Base-by-base conservation (phyloP, 2,329 filamentous ascomycete species). In the Colletotrichum abscissum region DNA sequence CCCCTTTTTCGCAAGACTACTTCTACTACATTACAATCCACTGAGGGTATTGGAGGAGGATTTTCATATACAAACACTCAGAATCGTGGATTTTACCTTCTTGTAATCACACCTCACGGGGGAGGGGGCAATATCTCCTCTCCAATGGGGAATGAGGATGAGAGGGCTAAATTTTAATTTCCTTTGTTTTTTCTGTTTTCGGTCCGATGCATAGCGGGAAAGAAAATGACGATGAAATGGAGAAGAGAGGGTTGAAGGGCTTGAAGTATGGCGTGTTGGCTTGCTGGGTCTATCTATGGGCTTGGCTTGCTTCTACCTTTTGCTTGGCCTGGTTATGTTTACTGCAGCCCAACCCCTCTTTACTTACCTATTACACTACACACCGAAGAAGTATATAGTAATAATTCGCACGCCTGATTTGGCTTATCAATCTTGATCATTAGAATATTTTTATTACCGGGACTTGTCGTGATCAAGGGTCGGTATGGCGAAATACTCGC, bases 1-100 rank as follows among this genome's bases (percentile, higher is more conserved):
- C 82, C 70, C 82, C 77, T 77, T 80, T 80, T 83, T 73, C 68
- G 57, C 68, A 72, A 67, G 24, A 75, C 42, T 59, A 35, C 49
- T 63, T 24, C 59, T 54, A 55, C 56, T 58, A 64, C 42, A 54
- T 28, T 56, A 64, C 67, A 54, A 54, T 63, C 56, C 33, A 54
- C 46, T 49, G 46, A 57, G 30, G 38, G n/a, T 46, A 58, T 49
- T 35, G 42, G 49, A 68, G 42, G 49, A 68, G 49, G 64, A 35
- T 57, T 38, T 46, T 52, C 28, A 30, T 24, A 67, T 72, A 72
- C 57, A 63, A 55, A 62, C 26, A 67, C 52, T 56, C 64, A 67
- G 63, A 63, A 63, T 55, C 30, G 42, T 58, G 60, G 57, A 35
- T 54, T 30, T 63, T 38, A 54, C 46, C 11, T 42, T 55, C 38